Conservation (phyloP, 2,329 filamentous ascomycete species). For the Sclerotinia trifoliorum region DNA sequence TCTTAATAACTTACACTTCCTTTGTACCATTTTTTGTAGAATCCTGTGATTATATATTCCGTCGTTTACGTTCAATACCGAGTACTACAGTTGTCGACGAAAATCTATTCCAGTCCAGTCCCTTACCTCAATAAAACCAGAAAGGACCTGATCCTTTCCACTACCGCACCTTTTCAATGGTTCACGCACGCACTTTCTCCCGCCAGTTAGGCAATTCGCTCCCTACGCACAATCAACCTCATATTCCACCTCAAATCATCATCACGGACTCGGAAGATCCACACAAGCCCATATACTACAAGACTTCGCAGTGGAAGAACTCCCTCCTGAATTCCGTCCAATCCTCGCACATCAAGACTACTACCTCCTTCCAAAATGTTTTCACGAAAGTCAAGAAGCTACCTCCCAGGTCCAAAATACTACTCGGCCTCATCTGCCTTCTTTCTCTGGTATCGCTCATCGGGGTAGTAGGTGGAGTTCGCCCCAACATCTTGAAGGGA, state of each 20-base stretch:
- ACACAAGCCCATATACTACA: constrained; percentile 1
- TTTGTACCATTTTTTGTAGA: neutral
- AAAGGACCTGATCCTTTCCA: neutral
- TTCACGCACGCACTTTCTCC: constrained; percentile 12
- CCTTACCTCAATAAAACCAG: neutral
- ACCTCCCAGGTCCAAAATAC: neutral
- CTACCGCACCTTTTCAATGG: neutral
- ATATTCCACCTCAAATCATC: constrained; percentile 8
- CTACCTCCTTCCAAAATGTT: neutral
- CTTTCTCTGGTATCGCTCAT: constrained; percentile 6
- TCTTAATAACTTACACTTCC: neutral
- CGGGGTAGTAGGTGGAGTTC: neutral
- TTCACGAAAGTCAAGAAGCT: neutral
- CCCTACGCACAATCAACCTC: constrained; percentile 16
- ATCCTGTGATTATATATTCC: neutral
- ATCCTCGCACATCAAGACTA: constrained; percentile 3
- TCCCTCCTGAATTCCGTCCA: constrained; percentile 8
- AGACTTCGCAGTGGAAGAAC: constrained; percentile 2
- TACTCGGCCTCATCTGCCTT: constrained; percentile 9
- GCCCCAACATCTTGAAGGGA: neutral
- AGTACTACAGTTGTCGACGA: neutral
- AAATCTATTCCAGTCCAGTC: neutral
- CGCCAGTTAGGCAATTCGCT: constrained; percentile 11
- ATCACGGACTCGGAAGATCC: constrained; percentile 7
- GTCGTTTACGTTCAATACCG: neutral